Percentiles rank a stretch among this genome's conserved stretches.
These are phyloP conservation scores for Beauveria asiatica DNA, from an alignment of 2,329 filamentous ascomycete genomes.

Conservation along the genomic window DNA sequence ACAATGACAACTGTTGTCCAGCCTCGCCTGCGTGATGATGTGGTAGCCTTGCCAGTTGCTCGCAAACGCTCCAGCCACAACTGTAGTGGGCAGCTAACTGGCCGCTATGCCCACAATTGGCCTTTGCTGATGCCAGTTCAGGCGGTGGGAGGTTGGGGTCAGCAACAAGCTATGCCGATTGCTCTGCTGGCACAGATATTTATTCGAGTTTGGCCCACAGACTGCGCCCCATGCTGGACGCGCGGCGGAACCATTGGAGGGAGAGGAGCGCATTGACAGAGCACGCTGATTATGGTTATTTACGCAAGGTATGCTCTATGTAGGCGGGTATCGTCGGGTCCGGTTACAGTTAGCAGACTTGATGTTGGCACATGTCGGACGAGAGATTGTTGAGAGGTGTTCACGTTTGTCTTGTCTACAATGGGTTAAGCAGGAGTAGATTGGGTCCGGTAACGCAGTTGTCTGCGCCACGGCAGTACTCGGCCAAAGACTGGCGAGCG, in stretches of 20 bases:
- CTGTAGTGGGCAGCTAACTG: not conserved
- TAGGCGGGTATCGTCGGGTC: too few species aligned
- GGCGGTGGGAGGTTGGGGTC: not conserved
- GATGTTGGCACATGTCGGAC: not conserved
- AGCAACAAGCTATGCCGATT: not conserved
- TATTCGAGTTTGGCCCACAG: not conserved
- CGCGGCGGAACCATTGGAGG: not conserved
- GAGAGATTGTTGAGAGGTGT: not conserved
- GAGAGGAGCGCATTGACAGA: too few species aligned
- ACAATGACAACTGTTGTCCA: not conserved
- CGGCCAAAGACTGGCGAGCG: not conserved
- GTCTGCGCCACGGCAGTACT: not conserved
- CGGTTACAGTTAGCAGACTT: not conserved
- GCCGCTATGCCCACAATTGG: not conserved
- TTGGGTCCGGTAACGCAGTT: not conserved
- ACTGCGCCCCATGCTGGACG: constrained; percentile 6
- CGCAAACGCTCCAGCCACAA: constrained; percentile 1
- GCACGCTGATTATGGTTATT: not conserved
- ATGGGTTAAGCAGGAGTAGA: not conserved
- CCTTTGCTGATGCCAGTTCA: not conserved
- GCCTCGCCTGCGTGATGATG: not conserved
- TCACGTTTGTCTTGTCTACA: too few species aligned
- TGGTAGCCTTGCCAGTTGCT: not conserved
- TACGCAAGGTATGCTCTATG: not conserved
- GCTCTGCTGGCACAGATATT: not conserved